Conservation (phyloP, 2,329 filamentous ascomycete genomes). For the Plenodomus biglobosus region DNA sequence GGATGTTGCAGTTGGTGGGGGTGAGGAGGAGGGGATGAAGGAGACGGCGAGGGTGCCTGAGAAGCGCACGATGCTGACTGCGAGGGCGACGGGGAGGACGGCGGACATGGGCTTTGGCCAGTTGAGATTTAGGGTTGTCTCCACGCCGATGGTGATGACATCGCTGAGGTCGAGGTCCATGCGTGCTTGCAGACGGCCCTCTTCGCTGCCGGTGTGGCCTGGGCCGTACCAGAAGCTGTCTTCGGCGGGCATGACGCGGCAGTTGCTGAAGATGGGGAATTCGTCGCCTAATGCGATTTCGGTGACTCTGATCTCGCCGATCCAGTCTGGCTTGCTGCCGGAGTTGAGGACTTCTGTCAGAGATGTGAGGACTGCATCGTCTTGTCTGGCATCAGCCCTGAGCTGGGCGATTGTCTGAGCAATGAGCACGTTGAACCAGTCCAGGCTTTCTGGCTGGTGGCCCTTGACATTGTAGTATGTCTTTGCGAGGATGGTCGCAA, state of each 20-base stretch:
- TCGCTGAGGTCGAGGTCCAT: constrained; percentile 98
- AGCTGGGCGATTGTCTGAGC: constrained; percentile 97
- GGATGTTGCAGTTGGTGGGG: constrained; percentile 16
- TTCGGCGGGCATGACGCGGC: constrained; percentile 88
- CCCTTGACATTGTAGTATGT: constrained; percentile 97
- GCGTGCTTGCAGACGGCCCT: constrained; percentile 81
- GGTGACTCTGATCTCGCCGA: constrained; percentile 91
- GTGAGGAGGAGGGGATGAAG: constrained; percentile 70
- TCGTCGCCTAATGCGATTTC: constrained; percentile 94
- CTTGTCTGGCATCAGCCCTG: constrained; percentile 84
- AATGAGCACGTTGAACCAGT: constrained; percentile 98
- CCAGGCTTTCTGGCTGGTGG: constrained; percentile 92
- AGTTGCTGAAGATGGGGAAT: constrained; percentile 98
- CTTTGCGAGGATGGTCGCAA: constrained; percentile 91
- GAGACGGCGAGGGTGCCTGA: constrained; percentile 92
- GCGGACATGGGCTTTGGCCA: constrained; percentile 89
- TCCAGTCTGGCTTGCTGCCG: constrained; percentile 81
- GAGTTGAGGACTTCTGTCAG: constrained; percentile 86
- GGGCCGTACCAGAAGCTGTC: constrained; percentile 60
- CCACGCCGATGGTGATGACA: constrained; percentile 89
- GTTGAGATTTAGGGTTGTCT: constrained; percentile 92
- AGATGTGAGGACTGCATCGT: constrained; percentile 84
- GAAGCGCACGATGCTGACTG: constrained; percentile 90
- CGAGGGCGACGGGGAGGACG: constrained; percentile 85
- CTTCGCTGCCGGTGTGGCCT: constrained; percentile 57